A percentile compares a stretch with the other conserved stretches of the same genome.
Conservation (phyloP, 352 stramenopile genomes). For the Aphanomyces astaci region DNA sequence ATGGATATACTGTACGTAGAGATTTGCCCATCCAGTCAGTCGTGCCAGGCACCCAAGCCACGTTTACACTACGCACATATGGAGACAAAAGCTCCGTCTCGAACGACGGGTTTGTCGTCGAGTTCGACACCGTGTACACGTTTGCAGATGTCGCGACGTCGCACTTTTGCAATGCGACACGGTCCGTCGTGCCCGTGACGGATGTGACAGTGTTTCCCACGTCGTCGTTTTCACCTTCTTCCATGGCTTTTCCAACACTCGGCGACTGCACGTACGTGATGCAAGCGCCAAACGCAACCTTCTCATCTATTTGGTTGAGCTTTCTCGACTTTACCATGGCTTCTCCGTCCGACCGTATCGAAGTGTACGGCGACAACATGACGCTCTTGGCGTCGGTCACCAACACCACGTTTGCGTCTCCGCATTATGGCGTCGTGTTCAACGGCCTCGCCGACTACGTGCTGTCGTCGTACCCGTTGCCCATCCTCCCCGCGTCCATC, state of each 20-base stretch:
- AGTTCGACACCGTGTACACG: conserved; percentile 3
- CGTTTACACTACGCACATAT: not conserved
- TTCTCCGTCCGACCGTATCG: not conserved
- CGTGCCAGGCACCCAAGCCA: not conserved
- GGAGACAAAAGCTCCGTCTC: not conserved
- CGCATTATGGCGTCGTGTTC: not conserved
- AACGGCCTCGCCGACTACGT: conserved; percentile 13
- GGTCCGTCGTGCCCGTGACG: not conserved
- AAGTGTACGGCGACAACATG: conserved; percentile 5
- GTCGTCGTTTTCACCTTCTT: not conserved
- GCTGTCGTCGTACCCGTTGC: not conserved
- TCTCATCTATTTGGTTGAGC: not conserved
- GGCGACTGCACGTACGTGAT: not conserved
- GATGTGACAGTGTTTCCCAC: not conserved
- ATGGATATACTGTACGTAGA: not conserved
- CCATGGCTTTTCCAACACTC: not conserved
- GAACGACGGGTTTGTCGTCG: conserved; percentile 13
- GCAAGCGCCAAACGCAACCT: not conserved
- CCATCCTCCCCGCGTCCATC: not conserved
- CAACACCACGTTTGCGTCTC: not conserved
- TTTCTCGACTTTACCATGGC: conserved; percentile 10
- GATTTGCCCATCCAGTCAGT: not conserved
- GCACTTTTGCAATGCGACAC: conserved; percentile 5
- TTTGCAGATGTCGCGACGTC: not conserved
- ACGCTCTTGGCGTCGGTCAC: conserved; percentile 6